Percentiles rank a stretch among this genome's conserved stretches.
These are phyloP conservation scores for Botrytis squamosa DNA, from an alignment of 2,329 filamentous ascomycete species.

Conservation along the genomic window DNA sequence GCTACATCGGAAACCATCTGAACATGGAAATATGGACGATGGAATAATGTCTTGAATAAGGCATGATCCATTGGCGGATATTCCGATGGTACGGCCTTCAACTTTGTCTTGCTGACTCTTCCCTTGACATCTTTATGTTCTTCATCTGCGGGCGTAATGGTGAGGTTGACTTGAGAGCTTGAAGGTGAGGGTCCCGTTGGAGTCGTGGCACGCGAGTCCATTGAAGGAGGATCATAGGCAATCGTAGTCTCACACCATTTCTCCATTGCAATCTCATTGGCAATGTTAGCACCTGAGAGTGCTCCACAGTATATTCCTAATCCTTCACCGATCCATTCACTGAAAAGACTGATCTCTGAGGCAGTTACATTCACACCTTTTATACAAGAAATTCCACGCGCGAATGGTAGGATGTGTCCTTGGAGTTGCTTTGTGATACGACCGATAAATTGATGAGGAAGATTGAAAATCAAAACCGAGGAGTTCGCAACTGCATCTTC, in stretches of 20 bases:
- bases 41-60: conserved; percentile 82
- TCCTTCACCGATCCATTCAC: conserved; percentile 87
- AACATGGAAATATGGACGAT: conserved; percentile 96
- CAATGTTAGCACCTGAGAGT: conserved; percentile 93
- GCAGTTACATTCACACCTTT: conserved; percentile 95
- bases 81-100: conserved; percentile 74
- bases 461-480: conserved; percentile 91
- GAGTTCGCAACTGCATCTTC: conserved; percentile 78
- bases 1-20: conserved; percentile 93
- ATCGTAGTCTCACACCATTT: conserved; percentile 98
- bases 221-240: conserved; percentile 86
- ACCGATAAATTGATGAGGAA: conserved; percentile 93
- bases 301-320: conserved; percentile 96
- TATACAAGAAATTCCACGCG: conserved; percentile 93
- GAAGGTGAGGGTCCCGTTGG: conserved; percentile 52
- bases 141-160: conserved; percentile 46
- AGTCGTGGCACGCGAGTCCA: conserved; percentile 79
- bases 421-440: conserved; percentile 80
- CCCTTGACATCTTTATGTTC: conserved; percentile 70
- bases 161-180: conserved; percentile 50
- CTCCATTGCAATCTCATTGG: conserved; percentile 88
- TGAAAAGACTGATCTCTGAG: conserved; percentile 84
- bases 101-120: conserved; percentile 63
- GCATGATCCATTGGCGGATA: conserved; percentile 85
- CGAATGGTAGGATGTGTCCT: conserved; percentile 87